phyloP scores from a whole-genome alignment of 768 basidiomycete genomes.

The Hygrocybe coccinea region DNA sequence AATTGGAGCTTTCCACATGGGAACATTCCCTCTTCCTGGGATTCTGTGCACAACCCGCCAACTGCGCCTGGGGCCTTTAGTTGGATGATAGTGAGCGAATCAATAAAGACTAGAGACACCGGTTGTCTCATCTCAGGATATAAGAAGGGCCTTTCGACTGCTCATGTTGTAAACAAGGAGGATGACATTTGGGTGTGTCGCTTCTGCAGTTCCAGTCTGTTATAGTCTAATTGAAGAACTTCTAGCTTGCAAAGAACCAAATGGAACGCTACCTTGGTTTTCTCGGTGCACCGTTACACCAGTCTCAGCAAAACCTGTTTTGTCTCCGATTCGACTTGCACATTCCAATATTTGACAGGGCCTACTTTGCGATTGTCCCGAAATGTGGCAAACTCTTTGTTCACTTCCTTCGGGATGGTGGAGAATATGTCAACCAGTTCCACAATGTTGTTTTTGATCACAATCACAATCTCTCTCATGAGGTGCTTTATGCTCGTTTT shows the following conservation, averaged over 20 bases:
- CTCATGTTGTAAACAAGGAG: constrained; percentile 8
- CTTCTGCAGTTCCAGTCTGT: constrained; percentile 1
- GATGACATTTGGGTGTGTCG: constrained; percentile 7
- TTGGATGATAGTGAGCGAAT: neutral
- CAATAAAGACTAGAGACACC: neutral
- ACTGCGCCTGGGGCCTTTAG: neutral
- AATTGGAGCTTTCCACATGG: neutral
- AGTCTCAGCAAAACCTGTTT: constrained; percentile 9
- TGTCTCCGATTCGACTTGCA: constrained; percentile 12
- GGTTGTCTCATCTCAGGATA: neutral
- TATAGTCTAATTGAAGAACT: neutral
- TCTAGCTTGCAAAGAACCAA: constrained; percentile 12
- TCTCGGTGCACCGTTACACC: neutral
- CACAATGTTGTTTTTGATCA: constrained; percentile 12
- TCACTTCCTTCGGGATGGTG: constrained; percentile 8
- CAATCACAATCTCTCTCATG: constrained; percentile 8
- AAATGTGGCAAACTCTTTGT: constrained; percentile 6
- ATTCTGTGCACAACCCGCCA: neutral
- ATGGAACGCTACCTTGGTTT: constrained; percentile 9
- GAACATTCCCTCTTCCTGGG: neutral
- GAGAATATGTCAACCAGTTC: constrained; percentile 3
- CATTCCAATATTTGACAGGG: constrained; percentile 7
- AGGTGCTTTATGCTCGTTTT: constrained; percentile 14
- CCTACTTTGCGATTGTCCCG: constrained; percentile 3
- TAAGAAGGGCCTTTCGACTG: neutral